phyloP scores from a whole-genome alignment of 2,329 filamentous ascomycete species.

The Pyrenochaeta sp. region DNA sequence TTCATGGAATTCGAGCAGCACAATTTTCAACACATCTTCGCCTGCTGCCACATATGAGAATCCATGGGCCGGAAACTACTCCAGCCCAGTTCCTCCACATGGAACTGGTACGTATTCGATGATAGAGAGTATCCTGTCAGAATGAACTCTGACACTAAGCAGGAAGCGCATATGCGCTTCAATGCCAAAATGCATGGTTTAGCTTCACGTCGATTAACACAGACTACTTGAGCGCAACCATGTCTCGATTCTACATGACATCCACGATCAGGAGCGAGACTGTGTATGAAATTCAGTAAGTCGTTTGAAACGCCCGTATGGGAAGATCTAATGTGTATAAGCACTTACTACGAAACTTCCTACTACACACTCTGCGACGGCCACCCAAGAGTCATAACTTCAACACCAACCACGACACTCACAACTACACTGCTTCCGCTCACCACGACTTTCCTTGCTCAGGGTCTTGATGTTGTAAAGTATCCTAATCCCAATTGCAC shows the following conservation, averaged over 20 bases:
- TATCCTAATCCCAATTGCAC: constrained; percentile 18
- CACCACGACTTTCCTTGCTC: constrained; percentile 17
- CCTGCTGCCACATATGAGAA: constrained; percentile 16
- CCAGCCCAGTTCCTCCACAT: constrained; percentile 11
- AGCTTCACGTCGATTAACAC: constrained; percentile 15
- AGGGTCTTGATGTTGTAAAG: constrained; percentile 3
- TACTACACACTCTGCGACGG: constrained; percentile 25
- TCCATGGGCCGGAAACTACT: constrained; percentile 26
- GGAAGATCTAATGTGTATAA: not conserved
- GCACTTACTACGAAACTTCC: constrained; percentile 17
- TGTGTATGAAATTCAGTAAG: constrained; percentile 17
- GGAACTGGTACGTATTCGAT: constrained; percentile 13
- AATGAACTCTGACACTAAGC: not conserved
- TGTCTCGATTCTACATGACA: constrained; percentile 6
- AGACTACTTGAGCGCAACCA: constrained; percentile 10
- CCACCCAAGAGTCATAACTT: constrained; percentile 23
- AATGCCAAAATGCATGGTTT: constrained; percentile 24
- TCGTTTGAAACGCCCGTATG: not conserved
- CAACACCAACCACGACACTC: constrained; percentile 16
- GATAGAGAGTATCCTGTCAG: not conserved
- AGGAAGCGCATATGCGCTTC: constrained; percentile 20
- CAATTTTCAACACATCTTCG: constrained; percentile 3
- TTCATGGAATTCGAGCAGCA: constrained; percentile 6
- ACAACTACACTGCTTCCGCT: constrained; percentile 14
- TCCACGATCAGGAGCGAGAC: constrained; percentile 16